Evolutionary conservation across 257 asterid species (phyloP).

Genomic region (Nicotiana knightiana): DNA sequence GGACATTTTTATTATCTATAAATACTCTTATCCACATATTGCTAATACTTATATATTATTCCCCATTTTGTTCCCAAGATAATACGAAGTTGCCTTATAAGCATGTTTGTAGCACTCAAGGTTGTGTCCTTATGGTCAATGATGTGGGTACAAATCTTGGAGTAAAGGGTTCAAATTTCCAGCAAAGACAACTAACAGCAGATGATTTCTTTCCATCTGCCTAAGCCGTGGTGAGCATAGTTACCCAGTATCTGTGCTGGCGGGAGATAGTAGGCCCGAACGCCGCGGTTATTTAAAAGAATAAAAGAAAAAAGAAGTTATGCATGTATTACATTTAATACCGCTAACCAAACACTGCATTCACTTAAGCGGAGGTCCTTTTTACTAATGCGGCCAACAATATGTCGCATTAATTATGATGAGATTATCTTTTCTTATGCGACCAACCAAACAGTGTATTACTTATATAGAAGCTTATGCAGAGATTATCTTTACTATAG

Average conservation of each 20-base stretch:
- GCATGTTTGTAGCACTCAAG: neutral
- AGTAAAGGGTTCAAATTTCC: neutral
- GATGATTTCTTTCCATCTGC: neutral
- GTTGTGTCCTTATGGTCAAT: neutral
- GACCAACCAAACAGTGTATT: neutral
- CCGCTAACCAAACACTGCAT: neutral
- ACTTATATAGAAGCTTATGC: neutral
- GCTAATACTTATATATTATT: neutral
- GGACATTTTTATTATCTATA: neutral
- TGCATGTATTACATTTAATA: neutral
- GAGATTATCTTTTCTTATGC: neutral
- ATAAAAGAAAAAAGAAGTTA: neutral
- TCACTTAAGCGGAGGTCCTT: neutral
- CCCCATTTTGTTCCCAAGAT: neutral
- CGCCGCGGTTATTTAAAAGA: neutral
- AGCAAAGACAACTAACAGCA: neutral
- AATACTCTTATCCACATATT: neutral
- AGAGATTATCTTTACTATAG: neutral
- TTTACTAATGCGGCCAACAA: neutral
- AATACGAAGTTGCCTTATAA: neutral
- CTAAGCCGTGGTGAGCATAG: neutral
- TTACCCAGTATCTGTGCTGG: neutral
- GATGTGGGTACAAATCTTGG: neutral
- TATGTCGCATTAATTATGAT: neutral
- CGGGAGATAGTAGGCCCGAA: neutral